Evolutionary conservation across 768 basidiomycete genomes (phyloP).

Genomic region (Boletus huronensis): DNA sequence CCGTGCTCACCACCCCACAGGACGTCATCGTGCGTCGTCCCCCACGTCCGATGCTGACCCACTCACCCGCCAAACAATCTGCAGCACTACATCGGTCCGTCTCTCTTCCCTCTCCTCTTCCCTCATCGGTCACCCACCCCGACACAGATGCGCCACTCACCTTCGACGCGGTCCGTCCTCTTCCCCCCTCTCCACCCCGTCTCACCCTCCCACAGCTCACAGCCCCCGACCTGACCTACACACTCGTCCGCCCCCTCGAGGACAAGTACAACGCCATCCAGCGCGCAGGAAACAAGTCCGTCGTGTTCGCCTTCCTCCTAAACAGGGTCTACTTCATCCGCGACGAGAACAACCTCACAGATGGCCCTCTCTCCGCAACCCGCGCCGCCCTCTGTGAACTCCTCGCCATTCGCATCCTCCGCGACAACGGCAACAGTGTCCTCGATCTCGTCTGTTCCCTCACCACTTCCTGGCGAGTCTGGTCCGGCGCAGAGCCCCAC

Average conservation of each 20-base stretch:
- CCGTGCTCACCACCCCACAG: slow-evolving; percentile 35
- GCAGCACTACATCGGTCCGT: slow-evolving; percentile 68
- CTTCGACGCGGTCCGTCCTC: slow-evolving; percentile 64
- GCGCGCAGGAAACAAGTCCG: slow-evolving; percentile 69
- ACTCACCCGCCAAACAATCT: background rate
- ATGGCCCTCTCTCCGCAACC: slow-evolving; percentile 64
- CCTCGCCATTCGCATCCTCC: slow-evolving; percentile 75
- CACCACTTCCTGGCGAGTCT: slow-evolving; percentile 80
- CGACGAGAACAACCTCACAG: slow-evolving; percentile 64
- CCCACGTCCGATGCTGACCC: too few species aligned
- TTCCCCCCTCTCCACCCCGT: background rate
- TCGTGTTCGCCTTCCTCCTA: slow-evolving; percentile 85
- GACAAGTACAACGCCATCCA: slow-evolving; percentile 82
- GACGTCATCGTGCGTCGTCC: slow-evolving; percentile 52
- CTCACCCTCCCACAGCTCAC: slow-evolving; percentile 49
- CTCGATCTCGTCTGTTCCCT: slow-evolving; percentile 66
- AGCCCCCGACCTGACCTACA: slow-evolving; percentile 87
- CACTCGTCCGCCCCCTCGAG: slow-evolving; percentile 80
- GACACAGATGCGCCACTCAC: slow-evolving; percentile 75
- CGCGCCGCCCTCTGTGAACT: slow-evolving; percentile 88
- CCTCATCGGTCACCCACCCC: background rate
- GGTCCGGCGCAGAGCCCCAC: slow-evolving; percentile 64
- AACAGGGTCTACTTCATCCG: slow-evolving; percentile 84
- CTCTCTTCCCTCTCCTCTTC: background rate
- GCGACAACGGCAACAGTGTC: slow-evolving; percentile 65